Conservation (phyloP, 257 asterid species). For the Agastache rugosa region DNA sequence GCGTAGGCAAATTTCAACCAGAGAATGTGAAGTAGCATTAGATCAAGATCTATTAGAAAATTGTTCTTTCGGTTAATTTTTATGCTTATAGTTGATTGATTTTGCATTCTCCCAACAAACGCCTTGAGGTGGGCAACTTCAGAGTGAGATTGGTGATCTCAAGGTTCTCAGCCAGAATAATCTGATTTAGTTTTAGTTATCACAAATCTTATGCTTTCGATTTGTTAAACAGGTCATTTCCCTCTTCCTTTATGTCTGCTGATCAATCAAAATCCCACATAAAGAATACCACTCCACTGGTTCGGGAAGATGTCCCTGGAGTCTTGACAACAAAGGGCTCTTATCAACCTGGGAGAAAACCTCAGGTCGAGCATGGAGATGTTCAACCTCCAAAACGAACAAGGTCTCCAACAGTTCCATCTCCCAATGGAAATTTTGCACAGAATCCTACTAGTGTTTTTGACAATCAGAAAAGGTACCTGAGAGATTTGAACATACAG, state of each 20-base stretch:
- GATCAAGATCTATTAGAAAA: slow-evolving; percentile 8
- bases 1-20: neutral
- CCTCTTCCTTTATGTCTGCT: slow-evolving; percentile 46
- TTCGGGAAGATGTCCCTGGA: slow-evolving; percentile 47
- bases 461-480: slow-evolving; percentile 57
- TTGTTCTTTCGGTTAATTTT: slow-evolving; percentile 12
- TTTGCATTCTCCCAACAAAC: slow-evolving; percentile 14
- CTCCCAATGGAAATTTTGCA: slow-evolving; percentile 42
- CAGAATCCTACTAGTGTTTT: slow-evolving; percentile 43
- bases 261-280: slow-evolving; percentile 50
- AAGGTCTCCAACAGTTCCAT: slow-evolving; percentile 70
- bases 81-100: slow-evolving; percentile 18
- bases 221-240: slow-evolving; percentile 53
- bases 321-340: slow-evolving; percentile 38
- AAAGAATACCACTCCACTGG: slow-evolving; percentile 40
- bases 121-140: slow-evolving; percentile 13
- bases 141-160: slow-evolving; percentile 16
- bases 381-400: slow-evolving; percentile 65
- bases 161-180: neutral
- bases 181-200: neutral
- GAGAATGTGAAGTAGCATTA: slow-evolving; percentile 16
- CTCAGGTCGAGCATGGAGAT: slow-evolving; percentile 53
- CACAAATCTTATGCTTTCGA: slow-evolving; percentile 1
- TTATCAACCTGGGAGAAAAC: slow-evolving; percentile 52
- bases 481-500: slow-evolving; percentile 16